Evolutionary conservation across 164 flowering plant genomes (phyloP), one percentile per base, ranked within the genome.

Genomic region (Kalanchoe fedtschenkoi): DNA sequence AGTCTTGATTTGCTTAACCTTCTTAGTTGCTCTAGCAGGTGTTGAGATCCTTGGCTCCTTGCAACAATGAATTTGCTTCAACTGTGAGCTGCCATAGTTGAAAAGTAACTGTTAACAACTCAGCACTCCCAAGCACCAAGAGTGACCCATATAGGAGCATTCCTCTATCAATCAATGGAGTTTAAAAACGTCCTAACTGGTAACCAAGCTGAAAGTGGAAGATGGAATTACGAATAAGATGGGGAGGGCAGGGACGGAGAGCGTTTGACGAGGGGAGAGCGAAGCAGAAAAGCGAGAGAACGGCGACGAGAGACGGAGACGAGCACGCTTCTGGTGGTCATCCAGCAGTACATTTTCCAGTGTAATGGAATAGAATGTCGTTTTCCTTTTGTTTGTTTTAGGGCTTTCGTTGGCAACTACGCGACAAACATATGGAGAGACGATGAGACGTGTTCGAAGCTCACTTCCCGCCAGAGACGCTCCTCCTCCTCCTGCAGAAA

Each of bases 261-360:
- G 62, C 39, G 69, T 19, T 39, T 64, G 60, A 24, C 71, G 62
- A 62, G 28, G 65, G 83, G 72, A 24, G 72, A 63, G 58, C 77
- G 65, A 55, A 80, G 65, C 6, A 83, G 47, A 39, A 77, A 64
- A 60, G 84, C 64, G 54, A 83, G 65, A 58, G 78, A 71, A 41
- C 82, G 80, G 83, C 74, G 83, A 17, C 76, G 76, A 2, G 88
- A 84, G 34, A 78, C 30, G 1, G 81, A 73, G 62, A 74, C 69
- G 75, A 79, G 72, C 58, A 67, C 75, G 66, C 67, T 73, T 59
- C 76, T 71, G 42, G 85, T 69, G 1, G 84, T 68, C 1, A 80
- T 17, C 92, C 88, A 73, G 54, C 76, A 71, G 56, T 26, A 28
- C 56, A 51, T 51, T 51, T 51, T 51, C 28, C 28, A 24, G 16